phyloP scores from a whole-genome alignment of 2,329 filamentous ascomycete genomes.

The Apiospora kogelbergensis region DNA sequence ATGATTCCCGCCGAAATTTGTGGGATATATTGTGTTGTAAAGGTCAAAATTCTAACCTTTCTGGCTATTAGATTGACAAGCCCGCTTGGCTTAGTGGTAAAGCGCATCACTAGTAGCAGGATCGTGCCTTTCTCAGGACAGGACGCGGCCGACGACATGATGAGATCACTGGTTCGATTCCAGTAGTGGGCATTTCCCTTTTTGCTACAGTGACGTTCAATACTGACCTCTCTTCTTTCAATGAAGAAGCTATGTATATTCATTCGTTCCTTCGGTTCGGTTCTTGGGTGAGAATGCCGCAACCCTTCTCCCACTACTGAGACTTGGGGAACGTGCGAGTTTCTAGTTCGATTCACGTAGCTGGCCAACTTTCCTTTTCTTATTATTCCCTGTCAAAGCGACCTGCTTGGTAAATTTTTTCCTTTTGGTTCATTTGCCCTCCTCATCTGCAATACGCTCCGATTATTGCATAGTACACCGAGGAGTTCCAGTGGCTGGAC shows the following conservation, averaged over 20 bases:
- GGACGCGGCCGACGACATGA: background rate
- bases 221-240: no score
- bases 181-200: background rate
- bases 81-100: conserved; percentile 7
- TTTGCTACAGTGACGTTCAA: background rate
- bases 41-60: no score
- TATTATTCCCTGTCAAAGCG: background rate
- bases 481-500: background rate
- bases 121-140: no score
- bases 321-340: no score
- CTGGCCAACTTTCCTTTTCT: no score
- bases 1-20: no score
- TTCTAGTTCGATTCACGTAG: no score
- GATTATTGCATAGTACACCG: no score
- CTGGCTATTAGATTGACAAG: background rate
- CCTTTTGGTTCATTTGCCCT: background rate
- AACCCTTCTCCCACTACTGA: no score
- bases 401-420: background rate
- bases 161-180: conserved; percentile 8
- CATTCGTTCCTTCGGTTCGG: background rate
- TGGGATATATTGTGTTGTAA: no score
- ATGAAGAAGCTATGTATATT: background rate
- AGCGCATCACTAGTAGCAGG: background rate
- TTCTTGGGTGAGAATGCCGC: no score
- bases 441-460: background rate